phyloP scores from a whole-genome alignment of 2,329 filamentous ascomycete genomes.

The Calonectria hongkongensis region DNA sequence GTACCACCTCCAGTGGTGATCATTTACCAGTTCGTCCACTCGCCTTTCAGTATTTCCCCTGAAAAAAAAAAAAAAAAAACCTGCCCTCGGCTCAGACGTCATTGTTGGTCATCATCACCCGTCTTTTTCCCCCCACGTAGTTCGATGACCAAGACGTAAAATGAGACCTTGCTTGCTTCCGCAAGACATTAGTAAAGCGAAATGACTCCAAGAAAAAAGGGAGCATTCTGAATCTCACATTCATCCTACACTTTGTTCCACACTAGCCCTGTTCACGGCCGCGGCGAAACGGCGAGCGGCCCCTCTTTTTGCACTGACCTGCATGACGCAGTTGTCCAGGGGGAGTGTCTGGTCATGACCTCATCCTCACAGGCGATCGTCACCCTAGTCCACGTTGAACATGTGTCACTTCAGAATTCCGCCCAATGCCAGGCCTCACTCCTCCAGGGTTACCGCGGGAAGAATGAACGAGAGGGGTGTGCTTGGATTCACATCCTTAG shows the following conservation, averaged over 20 bases:
- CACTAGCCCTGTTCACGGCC: constrained; percentile 34
- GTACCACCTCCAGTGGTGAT: constrained; percentile 3
- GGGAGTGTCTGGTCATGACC: constrained; percentile 50
- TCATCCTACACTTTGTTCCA: constrained; percentile 22
- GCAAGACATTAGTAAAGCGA: background rate
- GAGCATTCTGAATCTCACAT: background rate
- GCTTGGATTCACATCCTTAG: background rate
- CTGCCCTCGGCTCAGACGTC: constrained; percentile 4
- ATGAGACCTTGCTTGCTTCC: background rate
- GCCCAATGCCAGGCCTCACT: constrained; percentile 33
- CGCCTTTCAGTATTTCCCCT: constrained; percentile 10
- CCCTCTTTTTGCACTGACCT: constrained; percentile 42
- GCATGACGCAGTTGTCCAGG: constrained; percentile 52
- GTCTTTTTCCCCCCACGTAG: background rate
- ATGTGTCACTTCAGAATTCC: constrained; percentile 35
- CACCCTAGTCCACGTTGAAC: constrained; percentile 40
- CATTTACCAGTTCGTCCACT: constrained; percentile 12
- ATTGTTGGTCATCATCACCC: background rate
- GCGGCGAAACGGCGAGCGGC: constrained; percentile 33
- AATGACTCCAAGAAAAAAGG: background rate
- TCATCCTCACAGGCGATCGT: constrained; percentile 47
- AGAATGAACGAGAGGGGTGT: constrained; percentile 36
- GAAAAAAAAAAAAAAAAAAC: background rate
- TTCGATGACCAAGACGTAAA: background rate
- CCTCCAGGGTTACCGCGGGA: constrained; percentile 4